phyloP scores from a whole-genome alignment of 208 protist genomes.

The Tritrichomonas foetus region DNA sequence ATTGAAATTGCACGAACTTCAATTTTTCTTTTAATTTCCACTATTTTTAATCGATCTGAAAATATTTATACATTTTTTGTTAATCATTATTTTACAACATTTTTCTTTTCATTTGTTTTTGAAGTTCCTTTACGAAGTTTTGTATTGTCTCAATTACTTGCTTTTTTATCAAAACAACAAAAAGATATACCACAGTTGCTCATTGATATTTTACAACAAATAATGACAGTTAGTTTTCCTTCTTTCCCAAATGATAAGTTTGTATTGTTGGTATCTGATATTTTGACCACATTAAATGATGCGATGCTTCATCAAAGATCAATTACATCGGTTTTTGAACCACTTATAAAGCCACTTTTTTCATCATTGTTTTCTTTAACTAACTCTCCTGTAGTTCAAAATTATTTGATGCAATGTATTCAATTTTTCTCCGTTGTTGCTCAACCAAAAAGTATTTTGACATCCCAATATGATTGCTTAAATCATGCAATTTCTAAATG shows the following conservation, averaged over 20 bases:
- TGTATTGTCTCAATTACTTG: neutral
- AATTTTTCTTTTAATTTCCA: neutral
- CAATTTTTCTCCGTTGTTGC: constrained; percentile 13
- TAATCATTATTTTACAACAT: neutral
- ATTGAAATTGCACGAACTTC: neutral
- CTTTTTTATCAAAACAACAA: too few relatives aligned
- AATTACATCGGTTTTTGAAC: neutral
- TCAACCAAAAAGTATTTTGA: too few relatives aligned
- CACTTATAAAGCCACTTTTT: neutral
- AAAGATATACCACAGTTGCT: neutral
- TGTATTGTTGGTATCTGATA: neutral
- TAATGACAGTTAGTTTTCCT: neutral
- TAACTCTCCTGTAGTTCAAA: neutral
- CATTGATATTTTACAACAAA: neutral
- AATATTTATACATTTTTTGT: neutral
- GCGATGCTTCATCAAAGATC: neutral
- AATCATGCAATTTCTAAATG: too few relatives aligned
- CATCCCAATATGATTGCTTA: too few relatives aligned
- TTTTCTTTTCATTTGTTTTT: neutral
- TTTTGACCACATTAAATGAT: neutral
- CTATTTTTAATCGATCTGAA: neutral
- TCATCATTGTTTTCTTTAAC: neutral
- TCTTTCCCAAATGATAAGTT: neutral
- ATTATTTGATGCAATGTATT: neutral
- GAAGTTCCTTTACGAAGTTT: neutral